Base-by-base conservation (phyloP, 139 green algal genomes). In the Coelastrella sp. region DNA sequence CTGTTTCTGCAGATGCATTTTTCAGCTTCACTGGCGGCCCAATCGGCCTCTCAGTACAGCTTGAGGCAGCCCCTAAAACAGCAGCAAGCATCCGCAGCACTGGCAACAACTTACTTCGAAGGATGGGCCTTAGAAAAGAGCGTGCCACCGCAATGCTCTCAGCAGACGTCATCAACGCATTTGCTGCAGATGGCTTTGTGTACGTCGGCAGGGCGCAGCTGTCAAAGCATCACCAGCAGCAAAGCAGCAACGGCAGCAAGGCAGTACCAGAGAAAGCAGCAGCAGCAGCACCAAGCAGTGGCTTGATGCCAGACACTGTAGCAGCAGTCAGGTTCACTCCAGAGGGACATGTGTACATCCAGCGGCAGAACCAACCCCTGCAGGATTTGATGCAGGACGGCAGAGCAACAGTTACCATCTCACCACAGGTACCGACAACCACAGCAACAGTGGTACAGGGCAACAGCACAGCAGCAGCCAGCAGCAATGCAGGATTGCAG, bases 291-390 rank as follows among this genome's bases (percentile, higher is more conserved):
- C 57, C n/a, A 8, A 66, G n/a, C 27, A 24, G 17, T 19, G 68
- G 68, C 17, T 10, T 81, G 14, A 12, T 88, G n/a, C 85, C 85
- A 6, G 49, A 25, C n/a, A 49, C 24, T 58, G 73, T 90, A 66
- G 76, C 73, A 25, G 85, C 85, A 22, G 74, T 90, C n/a, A 61
- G 85, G 57, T 90, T 84, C 85, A 90, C 85, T 12, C 85, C 85
- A 6, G 15, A 83, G n/a, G 85, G 85, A 20, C 73, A 90, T 76
- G 58, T 90, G 0, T 90, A 90, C 25, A 12, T 75, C 58, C 63
- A 72, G 70, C 19, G n/a, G 65, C 66, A 80, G 66, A 17, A 88
- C 19, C 22, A 35, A 6, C 6, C 17, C 8, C 12, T 57, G 24
- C 70, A 83, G 56, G 27, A 72, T 17, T 22, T 70, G 70, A 17